Conservation (phyloP, 106 monocot genomes). For the Alisma plantagoaquatica region DNA sequence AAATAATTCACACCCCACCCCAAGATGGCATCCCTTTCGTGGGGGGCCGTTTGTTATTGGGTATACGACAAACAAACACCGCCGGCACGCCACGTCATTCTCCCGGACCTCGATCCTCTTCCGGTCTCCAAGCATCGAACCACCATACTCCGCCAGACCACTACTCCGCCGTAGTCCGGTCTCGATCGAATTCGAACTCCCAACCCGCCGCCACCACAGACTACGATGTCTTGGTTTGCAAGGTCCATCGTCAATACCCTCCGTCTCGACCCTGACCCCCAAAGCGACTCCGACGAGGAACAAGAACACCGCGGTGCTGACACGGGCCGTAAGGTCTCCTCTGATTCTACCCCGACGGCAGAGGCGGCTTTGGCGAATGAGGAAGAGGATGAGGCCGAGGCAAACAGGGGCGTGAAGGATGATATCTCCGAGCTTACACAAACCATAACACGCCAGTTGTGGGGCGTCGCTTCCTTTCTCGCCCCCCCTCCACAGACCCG, state of each 20-base stretch:
- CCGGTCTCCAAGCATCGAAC: no score
- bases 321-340: background rate
- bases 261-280: slow-evolving; percentile 8
- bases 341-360: background rate
- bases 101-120: no score
- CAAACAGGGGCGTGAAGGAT: slow-evolving; percentile 61
- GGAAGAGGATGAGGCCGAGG: slow-evolving; percentile 3
- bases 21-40: no score
- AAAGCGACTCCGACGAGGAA: no score
- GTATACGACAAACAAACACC: no score
- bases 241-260: slow-evolving; percentile 53
- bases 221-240: slow-evolving; percentile 86
- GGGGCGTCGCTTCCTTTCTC: slow-evolving; percentile 91
- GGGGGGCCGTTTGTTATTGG: no score
- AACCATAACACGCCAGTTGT: slow-evolving; percentile 71
- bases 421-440: slow-evolving; percentile 84
- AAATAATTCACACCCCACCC: no score
- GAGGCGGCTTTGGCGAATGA: background rate
- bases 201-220: no score
- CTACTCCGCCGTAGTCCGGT: no score
- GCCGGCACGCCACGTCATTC: no score
- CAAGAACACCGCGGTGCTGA: slow-evolving; percentile 17
- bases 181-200: no score
- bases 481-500: slow-evolving; percentile 48
- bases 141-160: no score